Evolutionary conservation across 2,329 filamentous ascomycete species (phyloP).

Genomic region (Sporothrix mexicana): DNA sequence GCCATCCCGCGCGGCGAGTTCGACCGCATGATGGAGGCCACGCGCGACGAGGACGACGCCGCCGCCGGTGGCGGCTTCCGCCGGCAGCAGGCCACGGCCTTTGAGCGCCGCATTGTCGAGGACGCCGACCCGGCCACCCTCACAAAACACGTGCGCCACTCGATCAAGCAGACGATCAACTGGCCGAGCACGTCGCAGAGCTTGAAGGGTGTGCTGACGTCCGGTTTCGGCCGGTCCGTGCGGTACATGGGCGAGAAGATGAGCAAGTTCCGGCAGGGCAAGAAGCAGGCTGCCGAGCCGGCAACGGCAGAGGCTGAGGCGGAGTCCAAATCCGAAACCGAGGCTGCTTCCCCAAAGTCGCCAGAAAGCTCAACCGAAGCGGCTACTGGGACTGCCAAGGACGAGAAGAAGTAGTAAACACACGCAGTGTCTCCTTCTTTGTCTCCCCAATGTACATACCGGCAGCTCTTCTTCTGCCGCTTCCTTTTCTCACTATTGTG

Average conservation of each 20-base stretch:
- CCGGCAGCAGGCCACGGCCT: constrained; percentile 77
- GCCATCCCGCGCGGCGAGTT: constrained; percentile 85
- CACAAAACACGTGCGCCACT: constrained; percentile 70
- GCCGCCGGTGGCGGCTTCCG: constrained; percentile 66
- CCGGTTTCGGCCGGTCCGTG: constrained; percentile 71
- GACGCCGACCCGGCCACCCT: constrained; percentile 71
- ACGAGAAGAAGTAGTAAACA: constrained; percentile 18
- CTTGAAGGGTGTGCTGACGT: constrained; percentile 81
- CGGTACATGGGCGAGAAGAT: constrained; percentile 85
- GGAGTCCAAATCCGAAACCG: not conserved
- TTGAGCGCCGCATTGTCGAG: constrained; percentile 82
- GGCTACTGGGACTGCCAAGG: not conserved
- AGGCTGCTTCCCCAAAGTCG: not conserved
- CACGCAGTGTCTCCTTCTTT: not conserved
- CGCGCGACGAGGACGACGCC: constrained; percentile 65
- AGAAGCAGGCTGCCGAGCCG: not conserved
- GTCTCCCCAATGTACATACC: not conserved
- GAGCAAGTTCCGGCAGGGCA: constrained; percentile 62
- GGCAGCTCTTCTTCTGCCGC: not conserved
- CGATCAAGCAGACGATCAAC: constrained; percentile 84
- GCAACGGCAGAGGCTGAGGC: not conserved
- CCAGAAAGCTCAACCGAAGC: not conserved
- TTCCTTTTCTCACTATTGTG: not conserved
- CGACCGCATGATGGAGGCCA: constrained; percentile 79
- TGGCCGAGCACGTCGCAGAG: constrained; percentile 93